Conservation (phyloP, 2,329 filamentous ascomycete genomes). For the Aureobasidium pullulans region DNA sequence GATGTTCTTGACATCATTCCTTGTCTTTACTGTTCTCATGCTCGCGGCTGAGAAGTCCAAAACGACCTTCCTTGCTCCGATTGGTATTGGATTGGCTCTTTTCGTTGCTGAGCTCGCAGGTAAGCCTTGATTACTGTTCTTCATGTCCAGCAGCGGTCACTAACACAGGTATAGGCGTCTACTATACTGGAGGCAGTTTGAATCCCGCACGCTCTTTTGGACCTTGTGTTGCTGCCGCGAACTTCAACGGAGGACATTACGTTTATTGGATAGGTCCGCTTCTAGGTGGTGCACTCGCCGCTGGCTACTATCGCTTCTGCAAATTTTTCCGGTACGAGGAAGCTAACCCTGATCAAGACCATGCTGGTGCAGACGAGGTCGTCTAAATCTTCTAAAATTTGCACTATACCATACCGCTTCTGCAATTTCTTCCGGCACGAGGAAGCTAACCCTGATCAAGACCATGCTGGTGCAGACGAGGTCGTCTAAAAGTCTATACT, state of each 20-base stretch:
- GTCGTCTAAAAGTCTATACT: background rate
- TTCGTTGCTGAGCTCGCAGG: constrained; percentile 22
- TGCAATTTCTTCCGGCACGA: constrained; percentile 25
- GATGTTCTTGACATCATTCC: constrained; percentile 26
- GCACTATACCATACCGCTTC: constrained; percentile 17
- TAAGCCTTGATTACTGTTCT: background rate
- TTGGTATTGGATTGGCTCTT: constrained; percentile 21
- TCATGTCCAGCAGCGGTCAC: background rate
- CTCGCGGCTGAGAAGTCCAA: constrained; percentile 30
- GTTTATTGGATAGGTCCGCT: constrained; percentile 25
- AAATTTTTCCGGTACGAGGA: constrained; percentile 25
- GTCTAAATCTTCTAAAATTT: background rate
- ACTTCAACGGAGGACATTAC: constrained; percentile 26
- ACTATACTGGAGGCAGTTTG: constrained; percentile 27
- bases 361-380: constrained; percentile 12
- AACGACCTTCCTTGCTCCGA: constrained; percentile 24
- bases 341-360: constrained; percentile 25
- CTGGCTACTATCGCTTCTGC: constrained; percentile 23
- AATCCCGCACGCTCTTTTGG: constrained; percentile 30
- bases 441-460: constrained; percentile 25
- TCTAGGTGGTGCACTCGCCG: constrained; percentile 19
- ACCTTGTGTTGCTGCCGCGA: constrained; percentile 23
- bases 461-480: constrained; percentile 16
- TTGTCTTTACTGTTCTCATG: constrained; percentile 29
- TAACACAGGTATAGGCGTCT: constrained; percentile 18